Evolutionary conservation across 2,329 filamentous ascomycete genomes (phyloP).

Genomic region (Epicoccum sorghinum): DNA sequence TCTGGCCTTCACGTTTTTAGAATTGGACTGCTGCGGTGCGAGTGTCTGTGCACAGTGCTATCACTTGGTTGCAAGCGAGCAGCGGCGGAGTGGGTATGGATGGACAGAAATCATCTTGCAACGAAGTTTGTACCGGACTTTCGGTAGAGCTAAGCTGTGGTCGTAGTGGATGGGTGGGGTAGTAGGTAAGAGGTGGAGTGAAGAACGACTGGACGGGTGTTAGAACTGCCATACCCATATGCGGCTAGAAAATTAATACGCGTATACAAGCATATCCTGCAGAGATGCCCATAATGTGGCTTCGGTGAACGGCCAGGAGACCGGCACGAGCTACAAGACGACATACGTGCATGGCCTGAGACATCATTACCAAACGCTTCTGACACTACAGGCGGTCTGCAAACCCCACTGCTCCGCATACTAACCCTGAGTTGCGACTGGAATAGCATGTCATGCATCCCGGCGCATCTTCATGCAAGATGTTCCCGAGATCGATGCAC

Average conservation of each 20-base stretch:
- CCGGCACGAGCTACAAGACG: slow-evolving; percentile 18
- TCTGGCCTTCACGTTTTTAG: slow-evolving; percentile 1
- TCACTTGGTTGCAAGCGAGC: too few relatives aligned
- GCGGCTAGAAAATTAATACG: slow-evolving; percentile 17
- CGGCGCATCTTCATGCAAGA: slow-evolving; percentile 11
- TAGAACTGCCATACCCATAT: slow-evolving; percentile 9
- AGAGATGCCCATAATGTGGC: slow-evolving; percentile 2
- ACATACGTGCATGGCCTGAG: slow-evolving; percentile 10
- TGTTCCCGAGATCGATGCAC: slow-evolving; percentile 18
- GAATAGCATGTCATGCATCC: slow-evolving; percentile 14
- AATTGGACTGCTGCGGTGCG: slow-evolving; percentile 8
- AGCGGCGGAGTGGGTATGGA: neutral
- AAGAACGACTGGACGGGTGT: slow-evolving; percentile 17
- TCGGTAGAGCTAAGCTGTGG: neutral
- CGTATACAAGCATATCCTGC: slow-evolving; percentile 2
- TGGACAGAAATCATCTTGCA: neutral
- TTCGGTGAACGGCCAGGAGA: slow-evolving; percentile 13
- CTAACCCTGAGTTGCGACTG: neutral
- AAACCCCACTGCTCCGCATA: slow-evolving; percentile 7
- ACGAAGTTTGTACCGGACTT: neutral
- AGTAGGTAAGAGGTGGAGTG: neutral
- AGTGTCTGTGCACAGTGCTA: neutral
- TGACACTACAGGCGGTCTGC: slow-evolving; percentile 5
- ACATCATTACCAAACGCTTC: slow-evolving; percentile 6
- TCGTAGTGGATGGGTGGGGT: slow-evolving; percentile 10